These are phyloP conservation scores for Picochlorum sp. DNA, from an alignment of 139 green algal genomes.

Conservation along the genomic window DNA sequence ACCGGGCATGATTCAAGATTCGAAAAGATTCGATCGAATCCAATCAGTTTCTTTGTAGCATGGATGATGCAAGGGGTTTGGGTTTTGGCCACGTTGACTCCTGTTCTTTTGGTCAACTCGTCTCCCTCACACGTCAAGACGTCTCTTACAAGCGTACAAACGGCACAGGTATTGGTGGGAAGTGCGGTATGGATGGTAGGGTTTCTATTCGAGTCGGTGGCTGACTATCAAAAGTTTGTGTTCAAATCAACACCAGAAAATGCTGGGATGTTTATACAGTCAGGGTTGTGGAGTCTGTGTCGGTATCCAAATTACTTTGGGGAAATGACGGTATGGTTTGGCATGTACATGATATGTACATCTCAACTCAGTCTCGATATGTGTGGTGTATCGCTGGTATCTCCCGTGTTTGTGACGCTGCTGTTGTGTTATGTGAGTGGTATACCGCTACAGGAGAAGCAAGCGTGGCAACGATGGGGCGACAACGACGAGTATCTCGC, in stretches of 20 bases:
- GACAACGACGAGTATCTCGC: constrained; percentile 39
- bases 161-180: constrained; percentile 18
- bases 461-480: constrained; percentile 50
- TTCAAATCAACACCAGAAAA: constrained; percentile 63
- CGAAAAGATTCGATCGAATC: constrained; percentile 59
- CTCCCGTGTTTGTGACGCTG: constrained; percentile 60
- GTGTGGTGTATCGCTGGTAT: constrained; percentile 39
- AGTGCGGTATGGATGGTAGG: constrained; percentile 47
- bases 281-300: constrained; percentile 60
- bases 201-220: constrained; percentile 45
- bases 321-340: constrained; percentile 63
- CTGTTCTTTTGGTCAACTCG: constrained; percentile 64
- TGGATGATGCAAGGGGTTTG: constrained; percentile 72
- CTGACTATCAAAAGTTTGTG: constrained; percentile 70
- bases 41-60: constrained; percentile 45
- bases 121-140: constrained; percentile 1
- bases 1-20: constrained; percentile 69
- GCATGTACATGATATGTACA: constrained; percentile 48
- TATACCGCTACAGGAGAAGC: constrained; percentile 56
- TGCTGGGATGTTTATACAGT: constrained; percentile 69
- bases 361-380: constrained; percentile 23
- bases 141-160: no score
- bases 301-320: constrained; percentile 88
- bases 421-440: constrained; percentile 60
- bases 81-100: constrained; percentile 65